Evolutionary conservation across 768 basidiomycete species (phyloP).

Genomic region (Pulveroboletus ravenelii): DNA sequence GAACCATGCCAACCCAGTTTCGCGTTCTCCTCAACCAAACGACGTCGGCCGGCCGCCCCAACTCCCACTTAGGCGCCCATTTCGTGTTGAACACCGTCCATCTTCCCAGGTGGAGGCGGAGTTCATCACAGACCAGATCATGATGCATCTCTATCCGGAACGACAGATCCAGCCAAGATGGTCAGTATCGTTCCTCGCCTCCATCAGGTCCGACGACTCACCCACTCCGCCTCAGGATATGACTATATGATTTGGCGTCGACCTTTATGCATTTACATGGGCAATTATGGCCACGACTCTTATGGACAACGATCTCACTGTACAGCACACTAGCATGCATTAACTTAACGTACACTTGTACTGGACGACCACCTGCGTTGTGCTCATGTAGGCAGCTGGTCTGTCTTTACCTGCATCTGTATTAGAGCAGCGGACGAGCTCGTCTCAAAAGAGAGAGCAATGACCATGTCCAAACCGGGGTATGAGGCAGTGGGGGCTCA

Average conservation of each 20-base stretch:
- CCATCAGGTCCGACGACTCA: background rate
- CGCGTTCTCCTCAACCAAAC: constrained; percentile 11
- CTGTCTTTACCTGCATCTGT: constrained; percentile 2
- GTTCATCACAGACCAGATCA: constrained; percentile 31
- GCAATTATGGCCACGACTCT: constrained; percentile 8
- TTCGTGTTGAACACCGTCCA: constrained; percentile 11
- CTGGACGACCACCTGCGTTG: constrained; percentile 12
- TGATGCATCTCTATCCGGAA: constrained; percentile 33
- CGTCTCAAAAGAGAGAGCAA: background rate
- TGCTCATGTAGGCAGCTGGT: constrained; percentile 15
- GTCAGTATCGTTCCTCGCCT: constrained; percentile 13
- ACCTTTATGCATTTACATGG: constrained; percentile 7
- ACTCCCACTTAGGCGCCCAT: constrained; percentile 10
- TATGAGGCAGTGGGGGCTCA: background rate
- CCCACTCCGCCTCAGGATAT: constrained; percentile 18
- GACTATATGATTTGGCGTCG: background rate
- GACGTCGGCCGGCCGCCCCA: constrained; percentile 18
- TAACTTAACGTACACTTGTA: constrained; percentile 22
- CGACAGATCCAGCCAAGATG: constrained; percentile 30
- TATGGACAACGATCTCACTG: constrained; percentile 13
- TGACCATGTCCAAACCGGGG: background rate
- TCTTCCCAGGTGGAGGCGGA: constrained; percentile 30
- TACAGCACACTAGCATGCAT: constrained; percentile 7
- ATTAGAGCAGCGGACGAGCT: background rate
- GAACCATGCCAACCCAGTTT: background rate